Conservation (phyloP, 2,329 filamentous ascomycete genomes). For the Phialemoniopsis sp. region DNA sequence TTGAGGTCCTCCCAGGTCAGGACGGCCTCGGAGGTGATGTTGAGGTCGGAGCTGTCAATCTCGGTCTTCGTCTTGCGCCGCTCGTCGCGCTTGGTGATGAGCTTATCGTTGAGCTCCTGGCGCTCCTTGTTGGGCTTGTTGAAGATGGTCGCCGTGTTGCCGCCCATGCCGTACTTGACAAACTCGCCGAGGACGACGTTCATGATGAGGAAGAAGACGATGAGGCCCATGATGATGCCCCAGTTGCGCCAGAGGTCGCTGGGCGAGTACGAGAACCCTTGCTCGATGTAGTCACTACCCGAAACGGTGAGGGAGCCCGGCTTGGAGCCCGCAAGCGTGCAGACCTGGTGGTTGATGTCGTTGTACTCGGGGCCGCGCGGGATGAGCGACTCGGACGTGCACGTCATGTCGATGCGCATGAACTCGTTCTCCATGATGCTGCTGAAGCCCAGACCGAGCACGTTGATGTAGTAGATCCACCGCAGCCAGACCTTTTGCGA, state of each 20-base stretch:
- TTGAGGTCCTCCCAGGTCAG: constrained; percentile 84
- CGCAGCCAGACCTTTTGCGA: constrained; percentile 70
- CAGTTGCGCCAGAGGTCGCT: constrained; percentile 77
- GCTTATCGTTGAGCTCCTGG: constrained; percentile 59
- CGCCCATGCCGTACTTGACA: constrained; percentile 73
- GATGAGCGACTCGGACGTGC: constrained; percentile 63
- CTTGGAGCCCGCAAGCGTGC: constrained; percentile 70
- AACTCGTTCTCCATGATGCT: constrained; percentile 89
- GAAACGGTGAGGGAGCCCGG: constrained; percentile 60
- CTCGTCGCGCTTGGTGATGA: constrained; percentile 54
- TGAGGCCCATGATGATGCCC: constrained; percentile 73
- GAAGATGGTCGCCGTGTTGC: constrained; percentile 77
- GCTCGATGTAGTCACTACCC: constrained; percentile 65
- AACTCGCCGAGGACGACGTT: constrained; percentile 78
- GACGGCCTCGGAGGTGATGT: constrained; percentile 58
- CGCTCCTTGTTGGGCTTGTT: constrained; percentile 65
- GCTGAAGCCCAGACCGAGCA: constrained; percentile 72
- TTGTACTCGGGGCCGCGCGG: constrained; percentile 67
- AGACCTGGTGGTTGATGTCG: constrained; percentile 72
- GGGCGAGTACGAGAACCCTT: constrained; percentile 63
- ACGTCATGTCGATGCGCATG: constrained; percentile 61
- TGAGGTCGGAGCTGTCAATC: constrained; percentile 44
- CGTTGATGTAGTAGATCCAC: constrained; percentile 84
- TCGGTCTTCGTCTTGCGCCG: constrained; percentile 43
- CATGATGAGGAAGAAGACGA: constrained; percentile 68